Conservation (phyloP, 2,329 filamentous ascomycete genomes). For the Claviceps fusiformis region DNA sequence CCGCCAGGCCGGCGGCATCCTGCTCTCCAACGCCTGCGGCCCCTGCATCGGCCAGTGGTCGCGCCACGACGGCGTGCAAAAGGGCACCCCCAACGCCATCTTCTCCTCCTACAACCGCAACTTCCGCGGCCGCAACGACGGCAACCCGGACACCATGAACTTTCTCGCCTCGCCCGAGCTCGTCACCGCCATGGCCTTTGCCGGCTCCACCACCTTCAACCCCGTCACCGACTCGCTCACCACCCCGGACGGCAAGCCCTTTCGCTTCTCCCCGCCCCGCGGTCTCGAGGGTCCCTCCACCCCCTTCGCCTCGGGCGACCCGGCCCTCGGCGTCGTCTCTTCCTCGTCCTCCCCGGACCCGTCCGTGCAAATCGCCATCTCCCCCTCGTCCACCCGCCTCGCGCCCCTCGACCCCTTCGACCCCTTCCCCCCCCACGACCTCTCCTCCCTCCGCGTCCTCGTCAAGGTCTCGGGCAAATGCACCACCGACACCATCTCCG, state of each 20-base stretch:
- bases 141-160: slow-evolving; percentile 95
- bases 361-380: slow-evolving; percentile 59
- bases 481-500: slow-evolving; percentile 97
- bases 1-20: slow-evolving; percentile 68
- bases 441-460: slow-evolving; percentile 68
- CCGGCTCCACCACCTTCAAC: slow-evolving; percentile 89
- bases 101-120: slow-evolving; percentile 97
- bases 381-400: slow-evolving; percentile 77
- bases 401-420: slow-evolving; percentile 84
- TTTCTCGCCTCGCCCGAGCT: slow-evolving; percentile 95
- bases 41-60: slow-evolving; percentile 95
- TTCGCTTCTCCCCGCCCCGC: slow-evolving; percentile 71
- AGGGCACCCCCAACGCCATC: slow-evolving; percentile 85
- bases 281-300: slow-evolving; percentile 50
- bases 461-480: slow-evolving; percentile 97
- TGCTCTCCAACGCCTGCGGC: slow-evolving; percentile 90
- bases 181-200: slow-evolving; percentile 90
- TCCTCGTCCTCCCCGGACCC: slow-evolving; percentile 62
- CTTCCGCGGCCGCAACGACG: slow-evolving; percentile 93
- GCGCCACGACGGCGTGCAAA: slow-evolving; percentile 69
- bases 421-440: slow-evolving; percentile 64
- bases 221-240: slow-evolving; percentile 76
- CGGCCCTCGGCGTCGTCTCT: slow-evolving; percentile 58
- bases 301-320: slow-evolving; percentile 66
- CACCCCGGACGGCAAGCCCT: slow-evolving; percentile 66